phyloP scores from a whole-genome alignment of 805 yeast genomes.

The Lachancea lanzarotensis region DNA sequence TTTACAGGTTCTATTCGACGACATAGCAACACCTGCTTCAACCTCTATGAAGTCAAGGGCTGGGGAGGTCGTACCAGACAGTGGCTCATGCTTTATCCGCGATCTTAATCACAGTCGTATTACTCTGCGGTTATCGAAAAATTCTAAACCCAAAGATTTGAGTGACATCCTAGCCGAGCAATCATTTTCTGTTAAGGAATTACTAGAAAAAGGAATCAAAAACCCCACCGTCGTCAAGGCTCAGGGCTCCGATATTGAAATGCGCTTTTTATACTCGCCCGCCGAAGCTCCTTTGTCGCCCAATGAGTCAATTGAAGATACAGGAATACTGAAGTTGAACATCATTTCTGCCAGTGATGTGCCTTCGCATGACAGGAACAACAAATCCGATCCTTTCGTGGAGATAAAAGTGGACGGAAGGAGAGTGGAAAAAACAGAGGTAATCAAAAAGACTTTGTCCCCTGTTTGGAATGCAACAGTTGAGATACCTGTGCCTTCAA shows the following conservation, averaged over 20 bases:
- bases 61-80: slow-evolving; percentile 40
- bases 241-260: slow-evolving; percentile 36
- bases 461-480: slow-evolving; percentile 74
- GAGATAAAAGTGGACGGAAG: slow-evolving; percentile 47
- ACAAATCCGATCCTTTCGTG: slow-evolving; percentile 70
- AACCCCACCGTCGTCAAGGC: slow-evolving; percentile 43
- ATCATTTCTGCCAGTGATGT: slow-evolving; percentile 51
- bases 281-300: slow-evolving; percentile 46
- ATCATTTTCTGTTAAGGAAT: slow-evolving; percentile 43
- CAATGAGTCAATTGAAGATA: slow-evolving; percentile 58
- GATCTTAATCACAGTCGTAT: slow-evolving; percentile 58
- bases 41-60: slow-evolving; percentile 45
- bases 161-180: slow-evolving; percentile 49
- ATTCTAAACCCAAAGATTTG: slow-evolving; percentile 39
- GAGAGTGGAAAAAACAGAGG: slow-evolving; percentile 51
- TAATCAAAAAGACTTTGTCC: slow-evolving; percentile 56
- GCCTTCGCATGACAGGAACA: slow-evolving; percentile 59
- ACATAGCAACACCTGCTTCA: slow-evolving; percentile 52
- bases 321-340: slow-evolving; percentile 55
- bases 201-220: slow-evolving; percentile 45
- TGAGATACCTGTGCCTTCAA: slow-evolving; percentile 55
- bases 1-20: slow-evolving; percentile 61
- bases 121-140: slow-evolving; percentile 51
- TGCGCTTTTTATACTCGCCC: slow-evolving; percentile 59
- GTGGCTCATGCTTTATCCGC: slow-evolving; percentile 58